These are phyloP conservation scores for Podospora conica DNA, from an alignment of 495 filamentous ascomycete species.

Conservation along the genomic window DNA sequence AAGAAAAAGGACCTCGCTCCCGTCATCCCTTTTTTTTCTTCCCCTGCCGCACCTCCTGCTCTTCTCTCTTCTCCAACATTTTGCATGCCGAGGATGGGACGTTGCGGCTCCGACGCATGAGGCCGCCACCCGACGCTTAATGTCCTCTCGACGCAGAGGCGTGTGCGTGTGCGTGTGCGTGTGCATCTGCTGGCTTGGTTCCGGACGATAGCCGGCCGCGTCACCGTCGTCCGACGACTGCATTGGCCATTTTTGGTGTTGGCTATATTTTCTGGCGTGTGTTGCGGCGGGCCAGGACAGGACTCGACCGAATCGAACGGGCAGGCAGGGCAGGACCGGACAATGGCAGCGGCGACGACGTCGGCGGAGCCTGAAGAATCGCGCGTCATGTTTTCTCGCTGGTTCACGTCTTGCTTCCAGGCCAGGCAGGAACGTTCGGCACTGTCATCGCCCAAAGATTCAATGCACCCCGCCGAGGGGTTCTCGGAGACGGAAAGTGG, in stretches of 20 bases:
- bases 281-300: too few species aligned
- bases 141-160: not conserved
- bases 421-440: slow-evolving; percentile 12
- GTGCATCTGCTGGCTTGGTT: too few species aligned
- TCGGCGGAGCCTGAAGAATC: not conserved
- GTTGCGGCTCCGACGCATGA: not conserved
- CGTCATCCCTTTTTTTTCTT: slow-evolving; percentile 6
- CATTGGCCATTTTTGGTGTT: not conserved
- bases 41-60: not conserved
- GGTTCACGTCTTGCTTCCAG: slow-evolving; percentile 27
- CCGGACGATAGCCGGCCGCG: not conserved
- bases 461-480: slow-evolving; percentile 10
- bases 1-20: not conserved
- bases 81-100: not conserved
- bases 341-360: not conserved
- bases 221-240: too few species aligned
- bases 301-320: too few species aligned
- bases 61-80: not conserved
- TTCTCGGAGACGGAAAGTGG: slow-evolving; percentile 24
- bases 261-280: too few species aligned
- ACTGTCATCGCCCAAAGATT: slow-evolving; percentile 8
- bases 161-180: too few species aligned
- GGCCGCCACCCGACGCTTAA: not conserved
- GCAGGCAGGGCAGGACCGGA: not conserved
- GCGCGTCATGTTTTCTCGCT: slow-evolving; percentile 17